Evolutionary conservation across 768 basidiomycete species (phyloP).

Genomic region (Pholiota microspora): DNA sequence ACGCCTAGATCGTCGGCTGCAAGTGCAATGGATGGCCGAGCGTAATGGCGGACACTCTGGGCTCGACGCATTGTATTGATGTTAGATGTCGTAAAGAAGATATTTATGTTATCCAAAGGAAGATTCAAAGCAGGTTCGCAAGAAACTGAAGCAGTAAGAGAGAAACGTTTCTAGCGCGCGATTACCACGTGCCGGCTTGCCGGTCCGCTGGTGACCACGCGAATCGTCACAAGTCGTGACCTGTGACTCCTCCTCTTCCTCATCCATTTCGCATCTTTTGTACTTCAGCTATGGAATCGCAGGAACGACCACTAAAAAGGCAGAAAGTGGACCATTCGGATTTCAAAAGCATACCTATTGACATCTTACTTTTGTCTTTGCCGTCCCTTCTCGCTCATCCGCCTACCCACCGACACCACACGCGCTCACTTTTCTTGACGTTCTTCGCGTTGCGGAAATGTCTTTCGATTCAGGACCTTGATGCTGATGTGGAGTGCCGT

Average conservation of each 20-base stretch:
- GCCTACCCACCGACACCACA: conserved; percentile 56
- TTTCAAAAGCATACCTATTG: conserved; percentile 28
- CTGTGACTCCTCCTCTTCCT: no score
- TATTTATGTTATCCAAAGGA: no score
- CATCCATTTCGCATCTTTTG: no score
- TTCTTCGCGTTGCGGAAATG: conserved; percentile 55
- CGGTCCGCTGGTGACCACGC: no score
- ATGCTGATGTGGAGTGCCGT: conserved; percentile 61
- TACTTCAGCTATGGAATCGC: neutral
- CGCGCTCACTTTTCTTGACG: conserved; percentile 54
- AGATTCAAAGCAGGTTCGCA: no score
- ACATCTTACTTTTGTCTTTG: conserved; percentile 56
- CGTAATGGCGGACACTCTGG: conserved; percentile 59
- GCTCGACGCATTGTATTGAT: conserved; percentile 51
- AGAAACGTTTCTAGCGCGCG: no score
- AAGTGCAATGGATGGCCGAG: conserved; percentile 48
- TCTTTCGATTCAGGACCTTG: conserved; percentile 46
- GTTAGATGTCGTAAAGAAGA: neutral
- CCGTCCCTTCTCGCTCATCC: conserved; percentile 64
- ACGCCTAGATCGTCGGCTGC: conserved; percentile 57
- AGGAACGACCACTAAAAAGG: conserved; percentile 14
- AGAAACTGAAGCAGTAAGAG: no score
- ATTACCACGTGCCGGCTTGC: no score
- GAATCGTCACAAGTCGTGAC: no score
- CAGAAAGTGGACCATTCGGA: conserved; percentile 10